Conservation (phyloP, 2,329 filamentous ascomycete genomes). For the Ceratocystis cacaofunesta region DNA sequence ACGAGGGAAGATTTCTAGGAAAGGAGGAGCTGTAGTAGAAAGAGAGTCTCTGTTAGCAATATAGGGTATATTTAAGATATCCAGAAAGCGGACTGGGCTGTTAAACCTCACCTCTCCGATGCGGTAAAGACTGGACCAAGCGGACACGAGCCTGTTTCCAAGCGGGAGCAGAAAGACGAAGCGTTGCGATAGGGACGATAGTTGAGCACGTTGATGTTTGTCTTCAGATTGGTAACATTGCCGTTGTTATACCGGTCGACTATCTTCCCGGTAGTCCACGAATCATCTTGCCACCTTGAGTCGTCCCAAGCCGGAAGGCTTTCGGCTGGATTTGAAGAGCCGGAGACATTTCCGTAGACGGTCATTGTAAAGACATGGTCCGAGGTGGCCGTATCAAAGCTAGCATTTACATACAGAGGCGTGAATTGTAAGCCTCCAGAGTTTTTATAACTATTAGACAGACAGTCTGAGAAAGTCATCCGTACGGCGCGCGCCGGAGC, state of each 20-base stretch:
- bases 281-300: conserved; percentile 46
- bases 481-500: conserved; percentile 45
- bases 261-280: conserved; percentile 61
- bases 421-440: conserved; percentile 62
- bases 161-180: conserved; percentile 51
- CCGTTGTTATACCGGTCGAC: conserved; percentile 32
- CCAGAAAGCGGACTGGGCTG: background rate
- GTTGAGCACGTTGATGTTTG: conserved; percentile 57
- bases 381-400: conserved; percentile 48
- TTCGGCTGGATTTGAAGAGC: conserved; percentile 40
- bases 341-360: conserved; percentile 83
- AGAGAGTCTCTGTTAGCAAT: background rate
- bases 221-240: conserved; percentile 56
- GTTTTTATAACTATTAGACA: conserved; percentile 44
- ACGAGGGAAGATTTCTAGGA: conserved; percentile 46
- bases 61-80: background rate
- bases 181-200: conserved; percentile 51
- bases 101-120: conserved; percentile 26
- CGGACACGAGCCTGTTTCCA: conserved; percentile 54
- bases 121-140: conserved; percentile 54
- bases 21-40: conserved; percentile 23
- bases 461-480: conserved; percentile 73
- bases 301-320: conserved; percentile 45
- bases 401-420: conserved; percentile 58
- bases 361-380: conserved; percentile 58